Evolutionary conservation across 306 rosid genomes (phyloP), one percentile per base, ranked within the genome.

Genomic region (Ziziphus jujuba): DNA sequence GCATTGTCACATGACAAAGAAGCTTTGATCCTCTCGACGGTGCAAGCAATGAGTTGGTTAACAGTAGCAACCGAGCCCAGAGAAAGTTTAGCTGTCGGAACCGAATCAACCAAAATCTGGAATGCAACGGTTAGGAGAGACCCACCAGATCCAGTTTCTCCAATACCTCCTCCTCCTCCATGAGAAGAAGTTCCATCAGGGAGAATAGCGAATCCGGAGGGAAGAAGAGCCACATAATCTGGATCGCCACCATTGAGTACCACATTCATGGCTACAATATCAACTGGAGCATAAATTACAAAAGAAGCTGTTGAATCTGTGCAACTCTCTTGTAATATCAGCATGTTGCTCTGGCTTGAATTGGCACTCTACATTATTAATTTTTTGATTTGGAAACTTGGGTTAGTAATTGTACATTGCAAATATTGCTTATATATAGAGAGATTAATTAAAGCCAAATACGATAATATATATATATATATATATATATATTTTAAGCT

Each of bases 261-360:
- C 0, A 88, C 85, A 57, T 95, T 91, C 96, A 95, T 95, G 0
- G 97, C 95, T 1, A 80, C 97, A 1, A 88, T 85, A 45, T 95
- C 99, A 0, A 95, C 97, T 0, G 99, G 99, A 5, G 99, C 97
- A 64, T 90, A 95, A 1, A 95, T 87, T 0, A 95, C 97, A 66
- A 87, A 95, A 0, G 95, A 84, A 1, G 88, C 97, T 0, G 95
- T 91, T 58, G 84, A 67, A 67, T 95, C 97, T 0, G 87, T 87
- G 87, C 91, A 79, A 65, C 99, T 87, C 85, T 95, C 99, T 87
- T 95, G 99, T 4, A 95, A 50, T 50, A 90, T 88, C 67, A 95
- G 72, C 97, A 88, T 95, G 89, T 91, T 91, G 88, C 95, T 95
- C 75, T 95, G 97, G 87, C 97, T 95, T 58, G 99, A 90, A 81